A percentile compares a stretch with the other conserved stretches of the same genome.
phyloP scores from a whole-genome alignment of 176 grass and related monocot species.

The Aegilops sharonensis region DNA sequence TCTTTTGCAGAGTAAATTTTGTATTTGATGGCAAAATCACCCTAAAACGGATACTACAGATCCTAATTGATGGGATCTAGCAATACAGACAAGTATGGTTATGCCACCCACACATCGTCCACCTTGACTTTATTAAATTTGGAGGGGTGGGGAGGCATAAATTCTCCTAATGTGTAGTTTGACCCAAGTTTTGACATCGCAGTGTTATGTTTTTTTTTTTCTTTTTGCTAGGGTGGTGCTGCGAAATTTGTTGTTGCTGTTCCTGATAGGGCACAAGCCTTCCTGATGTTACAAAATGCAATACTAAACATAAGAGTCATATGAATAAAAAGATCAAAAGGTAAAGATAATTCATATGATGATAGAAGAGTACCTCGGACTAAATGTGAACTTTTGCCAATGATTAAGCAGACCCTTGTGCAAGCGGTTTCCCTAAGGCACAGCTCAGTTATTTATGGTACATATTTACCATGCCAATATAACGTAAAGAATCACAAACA shows the following conservation, averaged over 20 bases:
- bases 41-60: background rate
- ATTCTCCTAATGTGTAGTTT: background rate
- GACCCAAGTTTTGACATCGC: background rate
- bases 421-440: slow-evolving; percentile 88
- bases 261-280: background rate
- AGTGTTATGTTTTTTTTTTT: background rate
- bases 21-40: background rate
- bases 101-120: background rate
- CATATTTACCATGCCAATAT: slow-evolving; percentile 12
- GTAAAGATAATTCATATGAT: background rate
- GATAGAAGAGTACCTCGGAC: slow-evolving; percentile 68
- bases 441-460: slow-evolving; percentile 25
- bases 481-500: slow-evolving; percentile 18
- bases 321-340: slow-evolving; percentile 4
- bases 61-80: background rate
- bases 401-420: slow-evolving; percentile 93
- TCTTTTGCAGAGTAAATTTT: background rate
- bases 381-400: slow-evolving; percentile 98
- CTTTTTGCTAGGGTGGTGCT: background rate
- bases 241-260: background rate
- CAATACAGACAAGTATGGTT: background rate
- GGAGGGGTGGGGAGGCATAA: background rate
- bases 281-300: background rate
- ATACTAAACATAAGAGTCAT: background rate
- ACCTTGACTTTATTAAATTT: background rate